Base-by-base conservation (phyloP, 805 yeast genomes). In the Diddensiella caesifluorescens region DNA sequence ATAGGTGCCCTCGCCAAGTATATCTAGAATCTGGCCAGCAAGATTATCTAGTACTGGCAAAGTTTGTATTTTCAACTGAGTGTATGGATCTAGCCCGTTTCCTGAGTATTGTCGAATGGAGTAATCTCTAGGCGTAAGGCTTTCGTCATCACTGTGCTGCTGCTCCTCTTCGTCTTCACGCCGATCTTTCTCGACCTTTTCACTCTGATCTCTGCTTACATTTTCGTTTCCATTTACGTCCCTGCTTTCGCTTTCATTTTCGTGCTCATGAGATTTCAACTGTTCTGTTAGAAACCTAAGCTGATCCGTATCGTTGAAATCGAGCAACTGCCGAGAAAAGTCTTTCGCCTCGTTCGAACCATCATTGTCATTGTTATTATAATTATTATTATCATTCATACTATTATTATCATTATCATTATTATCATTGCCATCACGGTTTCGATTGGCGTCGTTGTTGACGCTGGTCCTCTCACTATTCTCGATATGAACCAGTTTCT, bases 1-100 rank as follows among this genome's bases (percentile, higher is more conserved):
- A 55, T 83, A 82, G 3, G 94, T 83, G 3, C 83, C 83, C 20
- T 75, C 70, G 5, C 85, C 82, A 28, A 88, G 75, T 2, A 81
- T 68, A 47, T 92, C 69, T 41, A 89, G 66, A 15, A 89, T 67
- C 57, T 89, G 97, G 1, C 88, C 75, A 0, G 95, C 77, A 40
- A 89, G 69, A 51, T 85, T 85, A 56, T 88, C 95, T 46, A 89
- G 63, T 1, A 85, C 74, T 0, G 94, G 89, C 31, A 88, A 43
- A 13, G 55, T 38, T 19, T 44, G 41, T 9, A 42, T 35, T 18
- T 27, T 32, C 20, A 27, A 25, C 25, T 12, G 26, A 13, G 28
- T 28, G 16, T 23, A 20, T 27, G 30, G 39, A 27, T 22, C 23
- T 3, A 31, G 28, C 15, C 26, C 7, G 13, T n/a, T 12, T 10